Evolutionary conservation across 2,329 filamentous ascomycete genomes (phyloP).

Genomic region (Lachnum nothofagi): DNA sequence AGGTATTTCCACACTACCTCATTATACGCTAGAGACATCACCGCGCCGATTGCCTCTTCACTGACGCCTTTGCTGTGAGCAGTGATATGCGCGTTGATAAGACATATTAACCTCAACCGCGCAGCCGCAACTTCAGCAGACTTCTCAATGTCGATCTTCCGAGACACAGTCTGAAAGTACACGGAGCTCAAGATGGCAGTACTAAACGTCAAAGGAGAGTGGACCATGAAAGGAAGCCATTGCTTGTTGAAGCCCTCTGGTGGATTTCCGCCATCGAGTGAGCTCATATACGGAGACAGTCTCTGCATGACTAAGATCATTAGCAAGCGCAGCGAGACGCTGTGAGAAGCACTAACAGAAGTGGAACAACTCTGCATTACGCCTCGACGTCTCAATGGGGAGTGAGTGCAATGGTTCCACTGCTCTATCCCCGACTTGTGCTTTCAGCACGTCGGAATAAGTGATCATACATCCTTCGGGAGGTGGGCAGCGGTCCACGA

Average conservation of each 20-base stretch:
- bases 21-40: too few species aligned
- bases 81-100: too few species aligned
- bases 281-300: slow-evolving; percentile 31
- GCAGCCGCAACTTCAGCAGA: too few species aligned
- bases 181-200: slow-evolving; percentile 32
- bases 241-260: slow-evolving; percentile 23
- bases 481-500: too few species aligned
- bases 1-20: too few species aligned
- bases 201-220: slow-evolving; percentile 31
- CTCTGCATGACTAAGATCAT: slow-evolving; percentile 23
- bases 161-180: slow-evolving; percentile 27
- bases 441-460: background rate
- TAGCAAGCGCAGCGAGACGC: background rate
- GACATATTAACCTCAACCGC: too few species aligned
- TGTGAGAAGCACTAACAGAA: slow-evolving; percentile 25
- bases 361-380: slow-evolving; percentile 28
- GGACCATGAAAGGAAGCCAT: slow-evolving; percentile 31
- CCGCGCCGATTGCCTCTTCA: too few species aligned
- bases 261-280: slow-evolving; percentile 30
- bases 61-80: too few species aligned
- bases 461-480: too few species aligned
- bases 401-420: slow-evolving; percentile 38
- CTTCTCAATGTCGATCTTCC: slow-evolving; percentile 19
- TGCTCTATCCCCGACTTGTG: slow-evolving; percentile 10
- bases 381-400: slow-evolving; percentile 22